Conservation (phyloP, 305 asterid species). For the Rubia tinctorum region DNA sequence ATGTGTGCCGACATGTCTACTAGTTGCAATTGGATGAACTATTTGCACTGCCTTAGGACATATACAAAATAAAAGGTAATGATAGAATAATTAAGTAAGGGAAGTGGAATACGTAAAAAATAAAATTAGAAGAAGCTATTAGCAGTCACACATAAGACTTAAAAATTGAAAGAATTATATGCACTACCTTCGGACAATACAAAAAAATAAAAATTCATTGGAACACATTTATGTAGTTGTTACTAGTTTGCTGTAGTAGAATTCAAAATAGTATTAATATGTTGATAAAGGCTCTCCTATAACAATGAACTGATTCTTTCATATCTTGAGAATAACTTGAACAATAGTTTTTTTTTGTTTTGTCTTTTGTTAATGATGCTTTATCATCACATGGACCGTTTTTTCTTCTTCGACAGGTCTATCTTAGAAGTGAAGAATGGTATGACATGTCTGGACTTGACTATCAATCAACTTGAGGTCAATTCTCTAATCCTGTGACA, state of each 20-base stretch:
- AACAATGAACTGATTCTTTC: background rate
- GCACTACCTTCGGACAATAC: background rate
- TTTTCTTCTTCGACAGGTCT: slow-evolving; percentile 49
- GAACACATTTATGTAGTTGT: background rate
- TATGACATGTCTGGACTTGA: slow-evolving; percentile 67
- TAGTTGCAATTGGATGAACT: background rate
- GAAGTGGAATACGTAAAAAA: background rate
- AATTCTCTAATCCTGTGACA: slow-evolving; percentile 12
- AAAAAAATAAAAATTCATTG: background rate
- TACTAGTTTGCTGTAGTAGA: slow-evolving; percentile 3
- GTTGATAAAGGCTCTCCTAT: background rate
- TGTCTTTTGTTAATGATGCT: background rate
- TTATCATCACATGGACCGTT: slow-evolving; percentile 15
- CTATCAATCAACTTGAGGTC: slow-evolving; percentile 83
- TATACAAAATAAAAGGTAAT: background rate
- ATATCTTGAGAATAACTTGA: background rate
- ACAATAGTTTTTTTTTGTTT: too few species aligned
- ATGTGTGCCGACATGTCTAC: background rate
- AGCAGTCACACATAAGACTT: background rate
- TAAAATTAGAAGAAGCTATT: background rate
- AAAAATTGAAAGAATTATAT: background rate
- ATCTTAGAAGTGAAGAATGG: slow-evolving; percentile 56
- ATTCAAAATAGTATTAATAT: background rate
- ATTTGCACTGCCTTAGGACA: background rate
- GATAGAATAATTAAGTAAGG: background rate